Base-by-base conservation (phyloP, 192 early-diverging fungal genomes). In the Coemansia sp. region DNA sequence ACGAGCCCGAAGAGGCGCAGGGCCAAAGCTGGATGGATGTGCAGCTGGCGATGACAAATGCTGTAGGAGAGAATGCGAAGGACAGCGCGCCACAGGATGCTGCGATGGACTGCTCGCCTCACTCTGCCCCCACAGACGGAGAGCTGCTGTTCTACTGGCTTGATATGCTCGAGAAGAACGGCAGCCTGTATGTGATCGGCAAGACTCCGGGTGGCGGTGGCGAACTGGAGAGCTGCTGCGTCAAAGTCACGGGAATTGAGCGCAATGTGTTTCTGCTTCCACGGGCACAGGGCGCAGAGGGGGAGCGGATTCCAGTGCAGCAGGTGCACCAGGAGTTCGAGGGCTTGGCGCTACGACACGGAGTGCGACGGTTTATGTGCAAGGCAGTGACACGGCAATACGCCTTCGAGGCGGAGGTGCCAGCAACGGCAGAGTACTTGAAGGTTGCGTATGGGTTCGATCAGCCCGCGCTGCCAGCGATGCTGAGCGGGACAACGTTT, bases 201-300 rank as follows among this genome's bases (percentile, higher is more conserved):
- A 99, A 98, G 80, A 88, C 92, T 65, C 54, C 55, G 18, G 19
- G 18, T 28, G 22, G 53, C 18, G 38, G 54, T 22, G 48, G 19
- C 10, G 22, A 22, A 7, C 75, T 65, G 60, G 74, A 91, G 21
- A 94, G 92, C 71, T 95, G 94, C 66, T 94, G 92, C 69, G 72
- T 94, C 2, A 78, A 76, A 2, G 91, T 98, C 5, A 71, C 91
- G 5, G 86, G 88, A 52, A 82, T 98, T 34, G 78, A 88, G 58
- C 87, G 96, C 66, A 97, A 94, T 62, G 41, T 99, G 21, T 96
- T 89, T 73, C 66, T 99, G n/a, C 85, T 99, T n/a, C 96, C 96
- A 28, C 84, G 96, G 54, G 55, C 68, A 18, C 21, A 69, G 49
- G 26, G 64, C 64, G 85, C 62, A 8, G 54, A 83, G 7, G 84